phyloP scores from a whole-genome alignment of 257 asterid species.

The Coffea eugenioides region DNA sequence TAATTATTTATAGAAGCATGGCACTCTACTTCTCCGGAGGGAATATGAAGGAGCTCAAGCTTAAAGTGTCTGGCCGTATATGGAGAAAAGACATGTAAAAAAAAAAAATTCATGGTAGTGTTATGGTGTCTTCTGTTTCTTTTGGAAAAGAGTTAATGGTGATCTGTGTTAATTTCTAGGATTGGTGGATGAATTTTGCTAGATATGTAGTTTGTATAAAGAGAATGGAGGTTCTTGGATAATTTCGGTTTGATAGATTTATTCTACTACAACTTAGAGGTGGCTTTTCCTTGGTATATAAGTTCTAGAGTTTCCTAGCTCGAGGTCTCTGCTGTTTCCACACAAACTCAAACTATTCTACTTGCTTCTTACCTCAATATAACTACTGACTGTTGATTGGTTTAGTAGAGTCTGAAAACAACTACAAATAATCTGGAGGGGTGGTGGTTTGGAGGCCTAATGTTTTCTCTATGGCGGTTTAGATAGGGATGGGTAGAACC shows the following conservation, averaged over 20 bases:
- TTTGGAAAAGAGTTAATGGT: not conserved
- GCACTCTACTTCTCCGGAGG: constrained; percentile 35
- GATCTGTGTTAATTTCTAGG: not conserved
- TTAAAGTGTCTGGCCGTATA: constrained; percentile 32
- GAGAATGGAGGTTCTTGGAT: not conserved
- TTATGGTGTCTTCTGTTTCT: not conserved
- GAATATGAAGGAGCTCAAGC: constrained; percentile 35
- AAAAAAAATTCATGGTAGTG: not conserved
- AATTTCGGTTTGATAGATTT: too few relatives aligned
- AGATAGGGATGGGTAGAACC: too few relatives aligned
- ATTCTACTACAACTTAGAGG: not conserved
- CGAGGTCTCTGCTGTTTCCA: not conserved
- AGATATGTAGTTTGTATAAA: not conserved
- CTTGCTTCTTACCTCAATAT: too few relatives aligned
- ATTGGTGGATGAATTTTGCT: not conserved
- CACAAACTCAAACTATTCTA: too few relatives aligned
- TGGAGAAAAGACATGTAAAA: constrained; percentile 22
- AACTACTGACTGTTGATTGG: too few relatives aligned
- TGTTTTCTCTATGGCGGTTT: too few relatives aligned
- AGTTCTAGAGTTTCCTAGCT: not conserved
- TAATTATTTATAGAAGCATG: constrained; percentile 35
- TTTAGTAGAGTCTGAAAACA: too few relatives aligned
- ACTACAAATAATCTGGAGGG: too few relatives aligned
- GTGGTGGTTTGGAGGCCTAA: too few relatives aligned
- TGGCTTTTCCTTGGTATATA: not conserved